Conservation (phyloP, 2,329 filamentous ascomycete genomes). For the Sporothrix variecibatus region DNA sequence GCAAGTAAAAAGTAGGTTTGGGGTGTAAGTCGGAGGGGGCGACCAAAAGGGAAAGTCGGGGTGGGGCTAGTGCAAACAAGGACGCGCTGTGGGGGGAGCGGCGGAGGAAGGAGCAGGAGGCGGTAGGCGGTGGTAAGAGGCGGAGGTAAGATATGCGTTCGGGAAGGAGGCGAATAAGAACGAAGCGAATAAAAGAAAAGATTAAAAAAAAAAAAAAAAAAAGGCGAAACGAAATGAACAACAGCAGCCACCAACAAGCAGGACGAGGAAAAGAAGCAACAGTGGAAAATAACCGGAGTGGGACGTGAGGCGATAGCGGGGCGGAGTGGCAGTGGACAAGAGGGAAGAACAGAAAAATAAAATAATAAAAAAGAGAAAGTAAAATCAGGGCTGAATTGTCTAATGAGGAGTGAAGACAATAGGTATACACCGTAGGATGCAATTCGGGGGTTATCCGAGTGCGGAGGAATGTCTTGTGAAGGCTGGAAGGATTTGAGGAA, state of each 20-base stretch:
- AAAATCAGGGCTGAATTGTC: background rate
- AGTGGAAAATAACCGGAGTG: background rate
- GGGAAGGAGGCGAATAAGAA: background rate
- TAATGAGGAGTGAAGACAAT: background rate
- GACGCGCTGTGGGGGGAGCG: background rate
- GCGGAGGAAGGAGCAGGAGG: background rate
- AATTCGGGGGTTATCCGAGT: background rate
- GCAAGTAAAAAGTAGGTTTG: no score
- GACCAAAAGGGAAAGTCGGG: conserved; percentile 19
- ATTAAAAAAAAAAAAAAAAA: background rate
- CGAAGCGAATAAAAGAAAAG: background rate
- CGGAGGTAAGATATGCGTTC: background rate
- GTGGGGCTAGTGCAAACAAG: conserved; percentile 15
- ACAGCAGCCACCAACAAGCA: conserved; percentile 22
- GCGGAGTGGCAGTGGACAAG: background rate
- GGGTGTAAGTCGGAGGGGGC: conserved; percentile 10
- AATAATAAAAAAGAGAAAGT: background rate
- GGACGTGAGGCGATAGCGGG: background rate
- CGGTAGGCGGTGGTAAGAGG: background rate
- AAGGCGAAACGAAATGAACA: conserved; percentile 11
- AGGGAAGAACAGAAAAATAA: background rate
- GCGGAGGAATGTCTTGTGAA: background rate
- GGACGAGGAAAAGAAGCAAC: background rate
- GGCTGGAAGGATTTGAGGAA: background rate
- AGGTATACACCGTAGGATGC: background rate